Percentiles rank a stretch among this genome's conserved stretches.
Conservation (phyloP, 495 filamentous ascomycete species). For the Pseudevernia furfuracea region DNA sequence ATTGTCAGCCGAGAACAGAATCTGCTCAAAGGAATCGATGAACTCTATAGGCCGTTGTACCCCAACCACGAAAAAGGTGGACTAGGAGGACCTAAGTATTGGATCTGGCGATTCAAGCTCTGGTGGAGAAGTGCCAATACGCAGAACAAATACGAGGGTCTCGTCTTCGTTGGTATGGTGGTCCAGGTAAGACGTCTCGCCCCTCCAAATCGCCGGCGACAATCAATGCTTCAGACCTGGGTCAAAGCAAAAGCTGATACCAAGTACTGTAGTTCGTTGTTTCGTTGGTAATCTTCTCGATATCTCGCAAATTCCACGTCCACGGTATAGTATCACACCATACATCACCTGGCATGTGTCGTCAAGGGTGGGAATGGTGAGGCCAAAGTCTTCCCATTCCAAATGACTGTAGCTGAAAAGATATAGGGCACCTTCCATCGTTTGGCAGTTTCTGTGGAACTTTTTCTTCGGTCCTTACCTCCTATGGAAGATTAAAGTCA, state of each 20-base stretch:
- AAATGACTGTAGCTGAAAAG: background rate
- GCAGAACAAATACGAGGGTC: constrained; percentile 25
- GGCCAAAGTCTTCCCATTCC: background rate
- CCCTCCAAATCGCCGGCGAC: background rate
- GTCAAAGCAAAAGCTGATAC: background rate
- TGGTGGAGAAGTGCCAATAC: constrained; percentile 23
- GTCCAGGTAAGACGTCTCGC: constrained; percentile 38
- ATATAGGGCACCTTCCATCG: constrained; percentile 48
- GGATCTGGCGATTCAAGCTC: constrained; percentile 24
- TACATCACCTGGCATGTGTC: constrained; percentile 36
- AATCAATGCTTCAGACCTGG: too few relatives aligned
- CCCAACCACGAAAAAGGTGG: constrained; percentile 1
- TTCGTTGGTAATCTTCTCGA: constrained; percentile 53
- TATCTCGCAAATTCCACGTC: constrained; percentile 59
- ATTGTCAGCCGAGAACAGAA: constrained; percentile 50
- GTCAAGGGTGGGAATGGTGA: constrained; percentile 59
- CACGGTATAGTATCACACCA: constrained; percentile 48
- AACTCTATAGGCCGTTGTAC: constrained; percentile 18
- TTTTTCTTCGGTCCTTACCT: constrained; percentile 48
- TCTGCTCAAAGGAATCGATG: constrained; percentile 28
- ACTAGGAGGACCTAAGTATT: constrained; percentile 20
- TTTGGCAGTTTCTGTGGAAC: constrained; percentile 59
- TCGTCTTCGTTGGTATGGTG: constrained; percentile 43
- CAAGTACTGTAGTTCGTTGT: constrained; percentile 41
- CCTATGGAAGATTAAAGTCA: constrained; percentile 41